Evolutionary conservation across 257 asterid genomes (phyloP).

Genomic region (Osmanthus fragrans): DNA sequence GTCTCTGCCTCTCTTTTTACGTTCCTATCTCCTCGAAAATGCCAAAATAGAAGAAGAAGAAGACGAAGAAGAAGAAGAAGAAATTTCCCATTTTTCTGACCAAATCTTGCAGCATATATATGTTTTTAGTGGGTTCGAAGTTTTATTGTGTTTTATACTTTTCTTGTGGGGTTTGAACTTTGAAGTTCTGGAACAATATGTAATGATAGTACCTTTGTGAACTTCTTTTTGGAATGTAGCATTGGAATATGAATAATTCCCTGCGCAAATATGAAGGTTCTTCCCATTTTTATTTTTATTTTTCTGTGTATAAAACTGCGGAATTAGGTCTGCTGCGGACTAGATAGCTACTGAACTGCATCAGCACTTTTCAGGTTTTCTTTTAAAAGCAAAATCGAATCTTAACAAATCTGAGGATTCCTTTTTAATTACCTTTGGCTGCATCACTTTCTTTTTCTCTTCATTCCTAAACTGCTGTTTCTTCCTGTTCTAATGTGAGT

Average conservation of each 20-base stretch:
- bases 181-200: slow-evolving; percentile 22
- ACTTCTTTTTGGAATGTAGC: slow-evolving; percentile 38
- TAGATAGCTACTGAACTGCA: slow-evolving; percentile 7
- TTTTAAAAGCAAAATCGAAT: slow-evolving; percentile 30
- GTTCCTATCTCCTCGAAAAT: slow-evolving; percentile 35
- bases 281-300: slow-evolving; percentile 2
- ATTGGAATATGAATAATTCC: background rate
- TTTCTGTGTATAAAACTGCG: background rate
- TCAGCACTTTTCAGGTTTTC: slow-evolving; percentile 27
- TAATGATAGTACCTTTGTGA: slow-evolving; percentile 40
- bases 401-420: slow-evolving; percentile 21
- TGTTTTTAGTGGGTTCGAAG: background rate
- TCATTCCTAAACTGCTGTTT: too few relatives aligned
- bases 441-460: slow-evolving; percentile 16
- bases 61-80: too few relatives aligned
- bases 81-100: slow-evolving; percentile 11
- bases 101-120: slow-evolving; percentile 11
- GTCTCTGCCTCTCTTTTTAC: background rate
- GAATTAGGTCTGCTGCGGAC: slow-evolving; percentile 1
- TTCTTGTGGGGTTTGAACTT: background rate
- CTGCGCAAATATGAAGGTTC: background rate
- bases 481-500: background rate
- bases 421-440: slow-evolving; percentile 1
- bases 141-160: background rate
- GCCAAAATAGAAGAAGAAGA: background rate